Evolutionary conservation across 73 alveolate species (phyloP), one percentile per base, ranked within the genome.

Genomic region (Stentor coeruleus): DNA sequence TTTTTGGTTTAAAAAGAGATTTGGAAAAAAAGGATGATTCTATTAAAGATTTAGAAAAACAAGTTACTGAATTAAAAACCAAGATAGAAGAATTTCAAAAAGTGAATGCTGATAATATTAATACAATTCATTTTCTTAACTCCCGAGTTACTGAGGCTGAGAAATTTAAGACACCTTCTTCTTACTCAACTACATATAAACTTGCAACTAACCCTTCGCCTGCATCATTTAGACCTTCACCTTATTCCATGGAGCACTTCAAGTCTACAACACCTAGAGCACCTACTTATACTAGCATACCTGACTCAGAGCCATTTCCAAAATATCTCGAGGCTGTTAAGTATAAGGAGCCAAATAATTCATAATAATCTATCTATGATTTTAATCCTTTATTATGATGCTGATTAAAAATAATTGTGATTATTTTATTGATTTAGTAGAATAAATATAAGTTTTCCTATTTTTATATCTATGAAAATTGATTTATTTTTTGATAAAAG

Each of bases 21-120:
- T 59, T 35, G 26, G 88, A 81, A 33, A 85, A 73, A 31, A 85
- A 85, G 39, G 91, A 85, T 3, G 42, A 42, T 20, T 81, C 58
- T 26, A 2, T 85, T 3, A 85, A 38, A 30, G 85, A 73, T 11
- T 37, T 82, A 1, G 40, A 36, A 79, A 39, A 76, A 3, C 14
- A 28, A 3, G 59, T 58, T 39, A 14, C 49, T 0, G 59, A 59
- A 11, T 82, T 85, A 59, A 85, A 82, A 84, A 26, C 49, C 38
- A 85, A 85, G 59, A 30, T 85, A 33, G 90, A 84, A 77, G 90
- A 84, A 38, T 28, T 59, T 37, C 59, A 42, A 39, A 74, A 84
- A 57, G 59, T 41, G 2, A 39, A 77, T 3, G 83, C 55, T 36
- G 37, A 42, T 39, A 84, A 74, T 39, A 59, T 38, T 20, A 35